Base-by-base conservation (phyloP, 768 basidiomycete genomes). In the Collybia mongolica region DNA sequence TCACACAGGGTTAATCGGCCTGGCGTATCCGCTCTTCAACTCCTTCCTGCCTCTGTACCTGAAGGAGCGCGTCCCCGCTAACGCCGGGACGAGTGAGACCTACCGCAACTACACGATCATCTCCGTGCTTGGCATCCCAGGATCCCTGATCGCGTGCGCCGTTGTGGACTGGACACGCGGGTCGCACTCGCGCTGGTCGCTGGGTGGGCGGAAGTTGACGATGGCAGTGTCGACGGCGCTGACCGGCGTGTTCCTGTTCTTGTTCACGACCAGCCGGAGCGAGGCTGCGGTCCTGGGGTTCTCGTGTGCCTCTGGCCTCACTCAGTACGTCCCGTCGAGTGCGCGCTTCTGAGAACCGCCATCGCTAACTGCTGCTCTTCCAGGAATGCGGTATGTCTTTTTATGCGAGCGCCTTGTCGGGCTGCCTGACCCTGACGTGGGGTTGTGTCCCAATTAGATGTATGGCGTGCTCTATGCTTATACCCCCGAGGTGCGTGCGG, bases 391-490 rank as follows among this genome's bases (percentile, higher is more conserved):
- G 74, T 74, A 43, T 28, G 2, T 38, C 29, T 42, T n/a, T n/a
- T n/a, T n/a, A n/a, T n/a, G n/a, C n/a, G n/a, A n/a, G n/a, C n/a
- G n/a, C n/a, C n/a, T n/a, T n/a, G n/a, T n/a, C n/a, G 3, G 9
- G 35, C 29, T 24, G 26, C 29, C 5, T 17, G 28, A 54, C 32
- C 52, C 28, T 28, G 14, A 37, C 20, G 17, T 56, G 43, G 24
- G 11, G n/a, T 12, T 18, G 14, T 17, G 20, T 50, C n/a, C n/a
- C 28, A 17, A 37, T 43, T 29, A 67, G 73, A 75, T 77, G 75
- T 79, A 80, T 52, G 80, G 77, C 7, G 71, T 80, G 8, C 65
- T 81, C 12, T 83, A 75, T 46, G 80, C 80, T 1, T 81, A 81
- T 55, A 82, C 81, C 6, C 81, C 81, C 1, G 81, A 83, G 58